These are phyloP conservation scores for Trametes hirsuta DNA, from an alignment of 1,284 basidiomycete species.

Conservation along the genomic window DNA sequence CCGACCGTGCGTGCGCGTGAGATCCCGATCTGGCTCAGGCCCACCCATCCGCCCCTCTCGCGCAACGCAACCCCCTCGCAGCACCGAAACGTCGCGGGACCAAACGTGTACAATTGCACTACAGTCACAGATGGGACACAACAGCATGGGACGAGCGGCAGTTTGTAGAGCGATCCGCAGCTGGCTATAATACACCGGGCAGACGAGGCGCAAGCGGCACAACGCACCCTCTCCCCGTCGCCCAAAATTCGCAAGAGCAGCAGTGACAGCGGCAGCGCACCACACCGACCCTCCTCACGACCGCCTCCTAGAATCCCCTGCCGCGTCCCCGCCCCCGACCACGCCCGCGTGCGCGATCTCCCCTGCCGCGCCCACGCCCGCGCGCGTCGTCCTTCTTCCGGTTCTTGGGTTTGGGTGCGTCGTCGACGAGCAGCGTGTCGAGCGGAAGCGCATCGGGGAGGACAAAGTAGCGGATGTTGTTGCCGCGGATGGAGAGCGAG, in stretches of 20 bases:
- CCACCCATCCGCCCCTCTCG: not conserved
- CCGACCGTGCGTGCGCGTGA: not conserved
- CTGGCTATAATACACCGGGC: slow-evolving; percentile 21
- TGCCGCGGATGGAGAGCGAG: slow-evolving; percentile 88
- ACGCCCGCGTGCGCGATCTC: slow-evolving; percentile 34
- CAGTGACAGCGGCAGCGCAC: slow-evolving; percentile 4
- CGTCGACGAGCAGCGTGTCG: slow-evolving; percentile 96
- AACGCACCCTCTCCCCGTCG: not conserved
- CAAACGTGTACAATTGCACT: slow-evolving; percentile 13
- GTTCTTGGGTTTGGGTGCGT: slow-evolving; percentile 95
- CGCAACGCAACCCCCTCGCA: not conserved
- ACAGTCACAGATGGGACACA: slow-evolving; percentile 11
- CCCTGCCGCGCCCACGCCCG: slow-evolving; percentile 66
- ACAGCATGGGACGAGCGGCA: slow-evolving; percentile 14
- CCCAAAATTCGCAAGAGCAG: slow-evolving; percentile 1
- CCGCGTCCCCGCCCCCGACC: slow-evolving; percentile 31
- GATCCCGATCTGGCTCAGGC: not conserved
- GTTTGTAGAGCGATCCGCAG: slow-evolving; percentile 12
- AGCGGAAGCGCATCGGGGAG: slow-evolving; percentile 95
- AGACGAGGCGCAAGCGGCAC: not conserved
- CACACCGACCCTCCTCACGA: not conserved
- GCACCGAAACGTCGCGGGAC: not conserved
- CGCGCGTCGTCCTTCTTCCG: slow-evolving; percentile 77
- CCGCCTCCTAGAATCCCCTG: slow-evolving; percentile 29
- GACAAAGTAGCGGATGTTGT: slow-evolving; percentile 94